Conservation (phyloP, 768 basidiomycete genomes). For the Agaricus sinodeliciosus region DNA sequence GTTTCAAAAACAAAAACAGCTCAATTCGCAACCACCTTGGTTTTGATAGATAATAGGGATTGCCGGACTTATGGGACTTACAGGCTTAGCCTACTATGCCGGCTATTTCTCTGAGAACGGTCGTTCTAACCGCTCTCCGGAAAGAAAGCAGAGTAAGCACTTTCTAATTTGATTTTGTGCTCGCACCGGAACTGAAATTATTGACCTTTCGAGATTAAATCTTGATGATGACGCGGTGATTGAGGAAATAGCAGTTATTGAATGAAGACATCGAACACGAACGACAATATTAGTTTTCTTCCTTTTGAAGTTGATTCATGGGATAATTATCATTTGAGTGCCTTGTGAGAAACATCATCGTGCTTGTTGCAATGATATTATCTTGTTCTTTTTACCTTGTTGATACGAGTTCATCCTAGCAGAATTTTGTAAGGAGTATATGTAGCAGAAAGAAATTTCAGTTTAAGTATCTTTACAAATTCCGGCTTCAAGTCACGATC, state of each 20-base stretch:
- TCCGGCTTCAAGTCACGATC: not conserved
- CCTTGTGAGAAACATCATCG: no score
- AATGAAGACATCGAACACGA: not conserved
- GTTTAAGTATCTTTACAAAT: no score
- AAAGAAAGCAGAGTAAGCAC: constrained; percentile 5
- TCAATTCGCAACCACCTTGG: not conserved
- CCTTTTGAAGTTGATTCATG: no score
- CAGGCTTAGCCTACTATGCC: constrained; percentile 6
- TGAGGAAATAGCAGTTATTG: constrained; percentile 3
- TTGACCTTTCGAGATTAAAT: not conserved
- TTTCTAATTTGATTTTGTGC: not conserved
- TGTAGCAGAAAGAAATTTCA: no score
- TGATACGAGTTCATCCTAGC: no score
- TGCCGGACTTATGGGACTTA: constrained; percentile 4
- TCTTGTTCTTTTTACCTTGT: no score
- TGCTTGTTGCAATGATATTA: no score
- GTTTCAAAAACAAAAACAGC: no score
- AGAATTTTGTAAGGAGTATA: no score
- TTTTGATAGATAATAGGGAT: not conserved
- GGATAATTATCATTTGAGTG: no score
- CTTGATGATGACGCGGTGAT: constrained; percentile 1
- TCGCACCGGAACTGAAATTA: not conserved
- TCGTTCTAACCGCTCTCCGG: not conserved
- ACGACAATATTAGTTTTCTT: no score
- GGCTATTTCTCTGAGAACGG: not conserved